Evolutionary conservation across 805 yeast species (phyloP).

Genomic region (Spencermartinsiella europaea): DNA sequence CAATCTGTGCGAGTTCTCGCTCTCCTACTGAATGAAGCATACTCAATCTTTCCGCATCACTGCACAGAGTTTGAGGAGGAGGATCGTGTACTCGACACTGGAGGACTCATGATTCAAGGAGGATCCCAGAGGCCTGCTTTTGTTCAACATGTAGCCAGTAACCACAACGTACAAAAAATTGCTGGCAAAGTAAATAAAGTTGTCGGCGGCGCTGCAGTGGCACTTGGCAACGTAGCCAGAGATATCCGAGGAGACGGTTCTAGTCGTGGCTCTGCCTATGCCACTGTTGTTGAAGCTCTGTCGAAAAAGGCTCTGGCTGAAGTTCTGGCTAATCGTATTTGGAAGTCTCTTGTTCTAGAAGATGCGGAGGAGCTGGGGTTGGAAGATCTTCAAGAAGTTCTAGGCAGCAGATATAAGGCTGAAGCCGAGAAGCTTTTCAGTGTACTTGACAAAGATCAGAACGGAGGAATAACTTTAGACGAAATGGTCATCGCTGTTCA

Average conservation of each 20-base stretch:
- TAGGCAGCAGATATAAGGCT: conserved; percentile 28
- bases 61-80: conserved; percentile 34
- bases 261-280: conserved; percentile 12
- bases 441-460: conserved; percentile 33
- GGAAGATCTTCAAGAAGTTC: conserved; percentile 32
- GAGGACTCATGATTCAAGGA: conserved; percentile 16
- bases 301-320: conserved; percentile 25
- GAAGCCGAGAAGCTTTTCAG: conserved; percentile 32
- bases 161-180: conserved; percentile 31
- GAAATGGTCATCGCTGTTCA: conserved; percentile 32
- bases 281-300: conserved; percentile 32
- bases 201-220: conserved; percentile 28
- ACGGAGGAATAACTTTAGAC: conserved; percentile 33
- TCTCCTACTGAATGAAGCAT: conserved; percentile 30
- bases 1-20: conserved; percentile 27
- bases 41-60: conserved; percentile 31
- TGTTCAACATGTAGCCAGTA: conserved; percentile 14
- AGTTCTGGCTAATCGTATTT: conserved; percentile 34
- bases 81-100: conserved; percentile 28
- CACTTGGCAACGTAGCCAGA: conserved; percentile 21
- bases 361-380: conserved; percentile 30
- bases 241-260: conserved; percentile 18
- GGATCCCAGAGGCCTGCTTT: conserved; percentile 8
- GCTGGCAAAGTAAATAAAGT: conserved; percentile 25
- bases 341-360: conserved; percentile 38